Evolutionary conservation across 192 early-diverging fungal genomes (phyloP), one percentile per base, ranked within the genome.

Genomic region (Coemansia sp.): DNA sequence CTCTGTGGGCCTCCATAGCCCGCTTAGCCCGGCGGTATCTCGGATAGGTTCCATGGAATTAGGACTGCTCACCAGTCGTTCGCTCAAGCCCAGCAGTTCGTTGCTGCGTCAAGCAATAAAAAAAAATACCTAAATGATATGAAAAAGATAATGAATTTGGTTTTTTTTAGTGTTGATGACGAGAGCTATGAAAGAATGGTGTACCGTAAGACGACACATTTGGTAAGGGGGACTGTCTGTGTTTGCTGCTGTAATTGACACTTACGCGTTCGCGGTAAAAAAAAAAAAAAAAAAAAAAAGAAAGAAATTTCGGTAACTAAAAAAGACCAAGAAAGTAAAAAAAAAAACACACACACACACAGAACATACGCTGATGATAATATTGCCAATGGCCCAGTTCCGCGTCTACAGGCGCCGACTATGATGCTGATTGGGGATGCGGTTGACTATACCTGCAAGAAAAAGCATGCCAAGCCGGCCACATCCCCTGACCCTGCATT

Each of bases 1-100:
- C 23, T 85, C 67, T 15, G 87, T 85, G 5, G 91, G 78, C 65
- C 69, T 84, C 84, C 84, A 85, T 27, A 64, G 62, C 32, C 72
- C 75, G 41, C 64, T 60, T 27, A 67, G 48, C 14, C 50, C 62
- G n/a, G 67, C 58, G 64, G 32, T 68, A 12, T 70, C 70, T 39
- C 67, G 36, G 19, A 60, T 38, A 19, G 66, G 41, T 10, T 75
- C 73, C 78, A 80, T 80, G 3, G 17, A 12, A 37, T 42, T 50
- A 46, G 23, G n/a, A 34, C 32, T 46, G 7, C 29, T 14, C 45
- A 6, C 27, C 14, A 37, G 36, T 41, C 51, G 51, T 25, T 41
- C 34, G 29, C 51, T 50, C 34, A n/a, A 66, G 50, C 55, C 15
- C 55, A 15, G 27, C 55, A 32, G 55, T 31, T 58, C 29, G 55